Base-by-base conservation (phyloP, 768 basidiomycete genomes). In the Lactarius deliciosus region DNA sequence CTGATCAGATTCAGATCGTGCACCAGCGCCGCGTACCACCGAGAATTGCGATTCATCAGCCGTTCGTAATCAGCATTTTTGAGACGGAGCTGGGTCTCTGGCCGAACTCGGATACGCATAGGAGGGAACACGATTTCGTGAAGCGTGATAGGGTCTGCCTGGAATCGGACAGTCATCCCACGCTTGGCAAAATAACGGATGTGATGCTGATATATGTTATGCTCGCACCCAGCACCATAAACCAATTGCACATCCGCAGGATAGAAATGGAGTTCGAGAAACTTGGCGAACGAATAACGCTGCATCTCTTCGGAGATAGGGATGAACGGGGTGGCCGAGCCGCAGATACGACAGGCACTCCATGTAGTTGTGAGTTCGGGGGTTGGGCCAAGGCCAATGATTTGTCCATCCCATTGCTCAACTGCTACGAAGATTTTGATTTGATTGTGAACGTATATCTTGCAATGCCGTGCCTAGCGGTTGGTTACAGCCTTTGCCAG, bases 231-330 rank as follows among this genome's bases (percentile, higher is more conserved):
- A 38, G 94, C 92, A 10, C 91, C 93, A 72, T 87, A 89, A n/a
- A 93, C 86, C 57, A 93, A 80, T 72, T 87, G 83, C 72, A 95
- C 87, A 69, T 92, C 87, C 40, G 93, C 86, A 36, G 94, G 95
- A 77, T 98, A 97, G 76, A 98, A 98, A 74, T 94, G 91, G 32
- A 96, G 85, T 74, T 99, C 96, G 34, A 99, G 83, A 76, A 96
- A 98, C 72, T 97, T 96, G 41, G 91, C 93, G 75, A 98, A 96
- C 5, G 96, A 98, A 74, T 96, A 94, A 64, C 89, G 81, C 73
- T 93, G 91, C 83, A 96, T 94, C 75, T 96, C 94, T 71, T 92
- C 89, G 2, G 93, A 93, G 45, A 94, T 87, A 6, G 88, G 89
- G 70, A 95, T 91, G 77, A 95, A 92, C 2, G 93, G 92, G 3